Percentiles rank a stretch among this genome's conserved stretches.
Evolutionary conservation across 169 alveolate species (phyloP).

Genomic region (Theileria annulata): DNA sequence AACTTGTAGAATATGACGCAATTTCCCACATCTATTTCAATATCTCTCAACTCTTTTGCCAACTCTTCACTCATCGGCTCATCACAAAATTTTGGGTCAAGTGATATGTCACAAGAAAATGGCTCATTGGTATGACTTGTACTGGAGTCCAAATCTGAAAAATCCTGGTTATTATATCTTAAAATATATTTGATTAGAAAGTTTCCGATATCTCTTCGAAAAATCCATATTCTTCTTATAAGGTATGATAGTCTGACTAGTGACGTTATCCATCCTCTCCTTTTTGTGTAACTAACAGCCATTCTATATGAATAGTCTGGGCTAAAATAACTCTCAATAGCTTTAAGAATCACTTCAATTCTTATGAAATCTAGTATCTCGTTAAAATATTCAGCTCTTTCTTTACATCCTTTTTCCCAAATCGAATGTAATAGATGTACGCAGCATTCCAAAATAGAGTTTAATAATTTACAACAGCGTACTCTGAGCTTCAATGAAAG

Average conservation of each 20-base stretch:
- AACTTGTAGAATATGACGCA: conserved; percentile 48
- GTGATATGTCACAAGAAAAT: not conserved
- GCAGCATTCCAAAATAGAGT: conserved; percentile 14
- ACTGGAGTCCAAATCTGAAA: conserved; percentile 4
- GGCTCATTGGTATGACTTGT: not conserved
- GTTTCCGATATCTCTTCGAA: conserved; percentile 45
- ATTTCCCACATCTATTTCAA: conserved; percentile 26
- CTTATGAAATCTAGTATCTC: conserved; percentile 23
- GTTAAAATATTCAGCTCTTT: conserved; percentile 2
- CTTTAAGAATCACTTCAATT: conserved; percentile 36
- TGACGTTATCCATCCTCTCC: conserved; percentile 31
- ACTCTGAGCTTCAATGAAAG: conserved; percentile 23
- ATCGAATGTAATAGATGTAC: conserved; percentile 22
- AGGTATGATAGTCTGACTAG: conserved; percentile 33
- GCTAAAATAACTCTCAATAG: conserved; percentile 24
- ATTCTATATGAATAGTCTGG: not conserved
- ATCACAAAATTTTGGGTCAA: not conserved
- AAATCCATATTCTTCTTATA: conserved; percentile 56
- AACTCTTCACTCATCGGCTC: not conserved
- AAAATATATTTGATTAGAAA: not conserved
- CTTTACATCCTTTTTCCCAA: conserved; percentile 40
- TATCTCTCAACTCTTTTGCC: conserved; percentile 2
- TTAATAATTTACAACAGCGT: conserved; percentile 13
- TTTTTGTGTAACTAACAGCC: conserved; percentile 15
- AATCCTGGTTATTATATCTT: not conserved